Evolutionary conservation across 352 stramenopile species (phyloP).

Genomic region (Pythium sukuiense): DNA sequence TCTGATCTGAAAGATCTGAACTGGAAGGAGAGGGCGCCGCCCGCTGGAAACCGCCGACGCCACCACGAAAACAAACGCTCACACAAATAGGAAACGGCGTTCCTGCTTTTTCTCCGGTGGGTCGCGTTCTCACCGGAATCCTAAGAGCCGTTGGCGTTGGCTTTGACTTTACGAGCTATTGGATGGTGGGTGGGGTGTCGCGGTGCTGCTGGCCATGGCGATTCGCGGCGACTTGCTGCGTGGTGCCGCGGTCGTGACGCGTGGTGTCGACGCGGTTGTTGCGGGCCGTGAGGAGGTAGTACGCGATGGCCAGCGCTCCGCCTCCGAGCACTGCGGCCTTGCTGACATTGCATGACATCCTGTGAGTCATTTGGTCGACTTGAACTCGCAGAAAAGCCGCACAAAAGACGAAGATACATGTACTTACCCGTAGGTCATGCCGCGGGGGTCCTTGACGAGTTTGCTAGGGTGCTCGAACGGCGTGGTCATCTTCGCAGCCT

Average conservation of each 20-base stretch:
- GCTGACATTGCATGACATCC: not conserved
- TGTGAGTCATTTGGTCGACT: not conserved
- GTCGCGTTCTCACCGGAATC: not conserved
- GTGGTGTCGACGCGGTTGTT: conserved; percentile 18
- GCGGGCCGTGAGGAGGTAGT: conserved; percentile 22
- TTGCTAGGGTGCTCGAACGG: conserved; percentile 30
- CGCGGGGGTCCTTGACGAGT: conserved; percentile 20
- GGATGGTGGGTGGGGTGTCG: conserved; percentile 17
- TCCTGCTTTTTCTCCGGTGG: not conserved
- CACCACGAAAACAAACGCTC: not conserved
- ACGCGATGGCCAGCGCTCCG: conserved; percentile 25
- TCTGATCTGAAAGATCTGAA: not conserved
- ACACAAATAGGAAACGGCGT: not conserved
- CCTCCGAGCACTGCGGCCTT: conserved; percentile 25
- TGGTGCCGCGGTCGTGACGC: conserved; percentile 21
- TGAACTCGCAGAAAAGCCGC: not conserved
- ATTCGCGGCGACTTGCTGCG: conserved; percentile 31
- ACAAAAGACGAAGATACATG: not conserved
- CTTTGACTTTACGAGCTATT: conserved; percentile 11
- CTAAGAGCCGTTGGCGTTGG: not conserved
- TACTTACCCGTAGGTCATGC: conserved; percentile 29
- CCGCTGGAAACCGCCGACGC: not conserved
- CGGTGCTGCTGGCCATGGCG: conserved; percentile 28
- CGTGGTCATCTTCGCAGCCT: not conserved
- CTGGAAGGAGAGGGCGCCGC: not conserved